Evolutionary conservation across 768 basidiomycete genomes (phyloP), one percentile per base, ranked within the genome.

Genomic region (Megacollybia marginata): DNA sequence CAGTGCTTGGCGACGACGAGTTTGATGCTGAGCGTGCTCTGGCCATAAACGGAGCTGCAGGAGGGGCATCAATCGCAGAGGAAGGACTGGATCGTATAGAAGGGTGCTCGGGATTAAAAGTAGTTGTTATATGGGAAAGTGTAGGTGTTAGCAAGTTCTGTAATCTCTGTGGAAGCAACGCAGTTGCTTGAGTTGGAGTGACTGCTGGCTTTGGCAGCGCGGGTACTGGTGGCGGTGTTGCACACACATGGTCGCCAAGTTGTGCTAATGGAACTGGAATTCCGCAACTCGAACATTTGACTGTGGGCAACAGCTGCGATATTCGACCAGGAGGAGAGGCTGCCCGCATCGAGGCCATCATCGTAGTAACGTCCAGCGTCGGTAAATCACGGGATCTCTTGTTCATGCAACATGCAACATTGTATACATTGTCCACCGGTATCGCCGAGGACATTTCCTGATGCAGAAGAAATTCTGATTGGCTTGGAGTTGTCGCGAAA

Each of bases 271-370:
- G 81, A 35, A 96, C 87, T 1, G 77, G 79, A 9, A 70, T 68
- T 57, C 70, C 69, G 62, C 92, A 96, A 31, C 69, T 84, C 2
- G 89, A 89, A 65, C 92, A 96, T 63, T 86, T 94, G 52, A 93
- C 85, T 2, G 82, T 73, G 5, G 92, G 90, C 9, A 95, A 72
- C 45, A 85, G 64, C 63, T 90, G 81, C 19, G 89, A 90, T n/a
- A 78, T 72, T n/a, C 79, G 66, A 42, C 65, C 67, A 44, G 32
- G 63, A 2, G 23, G 23, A 28, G 23, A 28, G 6, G 23, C 23
- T 28, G 23, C 23, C 23, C 23, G 23, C 23, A 28, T 28, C 23
- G 23, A 28, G 23, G 23, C 23, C 23, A 28, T 28, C 23, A 28
- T 28, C 23, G 23, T 28, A 28, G 23, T 28, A 28, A 28, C 23